Evolutionary conservation across 163 green algal species (phyloP).

Genomic region (Prototheca cutis): DNA sequence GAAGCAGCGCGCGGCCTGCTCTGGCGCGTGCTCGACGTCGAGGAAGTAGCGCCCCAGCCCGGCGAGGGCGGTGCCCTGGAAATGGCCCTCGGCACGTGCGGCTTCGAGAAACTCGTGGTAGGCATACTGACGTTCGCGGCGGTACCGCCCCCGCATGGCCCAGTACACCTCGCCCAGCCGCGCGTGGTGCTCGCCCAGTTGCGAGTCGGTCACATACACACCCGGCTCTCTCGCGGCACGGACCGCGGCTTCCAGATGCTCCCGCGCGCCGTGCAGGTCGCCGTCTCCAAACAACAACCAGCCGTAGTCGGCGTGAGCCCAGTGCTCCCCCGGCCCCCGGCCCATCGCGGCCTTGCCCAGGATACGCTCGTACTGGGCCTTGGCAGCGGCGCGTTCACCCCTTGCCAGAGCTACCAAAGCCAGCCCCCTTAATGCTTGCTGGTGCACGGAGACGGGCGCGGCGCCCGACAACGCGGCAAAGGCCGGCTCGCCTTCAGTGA

Average conservation of each 20-base stretch:
- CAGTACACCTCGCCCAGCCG: conserved; percentile 47
- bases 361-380: conserved; percentile 54
- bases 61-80: conserved; percentile 24
- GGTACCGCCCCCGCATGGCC: conserved; percentile 33
- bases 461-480: conserved; percentile 44
- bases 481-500: conserved; percentile 44
- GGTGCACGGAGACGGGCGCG: conserved; percentile 38
- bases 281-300: conserved; percentile 53
- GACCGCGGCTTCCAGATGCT: conserved; percentile 33
- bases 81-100: conserved; percentile 24
- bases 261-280: conserved; percentile 22
- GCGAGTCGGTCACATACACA: conserved; percentile 31
- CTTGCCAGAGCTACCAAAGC: conserved; percentile 35
- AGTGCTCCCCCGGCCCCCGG: conserved; percentile 48
- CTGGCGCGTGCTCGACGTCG: conserved; percentile 13
- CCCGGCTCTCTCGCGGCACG: conserved; percentile 11
- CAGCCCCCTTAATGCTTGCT: conserved; percentile 54
- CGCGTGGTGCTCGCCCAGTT: conserved; percentile 49
- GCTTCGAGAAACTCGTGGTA: conserved; percentile 29
- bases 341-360: conserved; percentile 54
- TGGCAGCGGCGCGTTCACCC: conserved; percentile 24
- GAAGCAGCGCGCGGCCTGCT: conserved; percentile 34
- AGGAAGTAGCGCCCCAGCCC: conserved; percentile 23
- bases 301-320: conserved; percentile 57
- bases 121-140: conserved; percentile 26